Base-by-base conservation (phyloP, 345 rosid genomes). In the Orychophragmus violaceus region DNA sequence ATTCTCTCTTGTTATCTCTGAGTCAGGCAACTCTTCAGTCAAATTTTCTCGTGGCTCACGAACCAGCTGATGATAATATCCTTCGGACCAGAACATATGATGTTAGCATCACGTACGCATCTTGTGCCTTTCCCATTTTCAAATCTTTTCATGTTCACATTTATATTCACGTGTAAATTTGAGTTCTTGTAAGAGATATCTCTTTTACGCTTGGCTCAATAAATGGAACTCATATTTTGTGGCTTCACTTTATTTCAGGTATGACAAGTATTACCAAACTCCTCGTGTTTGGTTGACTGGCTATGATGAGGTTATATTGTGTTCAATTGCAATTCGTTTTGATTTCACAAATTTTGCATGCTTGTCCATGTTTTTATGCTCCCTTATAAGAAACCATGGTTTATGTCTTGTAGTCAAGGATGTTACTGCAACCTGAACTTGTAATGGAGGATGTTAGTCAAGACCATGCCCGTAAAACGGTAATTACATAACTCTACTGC, bases 231-330 rank as follows among this genome's bases (percentile, higher is more conserved):
- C 44, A 17, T 23, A 42, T 33, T 8, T n/a, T 35, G 4, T 17
- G 65, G 2, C 62, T 72, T 17, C 5, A 45, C 50, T 57, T 55
- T 21, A 36, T 64, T 62, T 52, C 80, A 92, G 98, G 76, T 89
- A 87, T 72, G 96, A 89, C 56, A 87, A 89, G 72, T 89, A 89
- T 77, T 89, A 92, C 75, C 95, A 92, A 81, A 92, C 91, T 45
- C 97, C 97, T 39, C 90, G 95, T 56, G 96, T 92, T 46, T 92
- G 93, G 93, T 86, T 89, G 65, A 89, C 95, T 68, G 96, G 96
- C 68, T 87, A 92, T 72, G 96, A 89, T 59, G 96, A 89, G 93
- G 98, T 89, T 52, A 42, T 25, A 30, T 11, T 36, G 3, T 18
- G 8, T 37, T 42, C 11, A 1, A 12, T 18, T 45, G 35, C 30